Evolutionary conservation across 495 filamentous ascomycete genomes (phyloP).

Genomic region (Elasticomyces elasticus): DNA sequence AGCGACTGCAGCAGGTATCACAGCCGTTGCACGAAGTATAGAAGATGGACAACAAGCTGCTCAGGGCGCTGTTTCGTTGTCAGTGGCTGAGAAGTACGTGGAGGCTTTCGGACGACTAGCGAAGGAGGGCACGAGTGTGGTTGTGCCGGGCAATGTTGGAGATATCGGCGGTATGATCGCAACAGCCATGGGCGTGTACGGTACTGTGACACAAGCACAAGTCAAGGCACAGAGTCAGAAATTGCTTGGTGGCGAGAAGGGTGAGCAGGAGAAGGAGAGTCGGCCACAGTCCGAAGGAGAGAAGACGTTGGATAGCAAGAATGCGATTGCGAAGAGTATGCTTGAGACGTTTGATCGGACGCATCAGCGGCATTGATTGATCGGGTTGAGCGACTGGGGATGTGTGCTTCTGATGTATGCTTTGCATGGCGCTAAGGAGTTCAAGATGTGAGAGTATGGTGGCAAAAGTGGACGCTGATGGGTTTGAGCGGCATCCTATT

Average conservation of each 20-base stretch:
- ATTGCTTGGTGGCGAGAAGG: constrained; percentile 12
- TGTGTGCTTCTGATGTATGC: too few relatives aligned
- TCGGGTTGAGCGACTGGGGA: background rate
- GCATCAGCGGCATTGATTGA: constrained; percentile 20
- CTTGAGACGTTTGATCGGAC: constrained; percentile 24
- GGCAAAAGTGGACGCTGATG: too few relatives aligned
- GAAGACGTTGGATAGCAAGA: constrained; percentile 20
- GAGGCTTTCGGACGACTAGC: constrained; percentile 87
- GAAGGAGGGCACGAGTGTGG: constrained; percentile 84
- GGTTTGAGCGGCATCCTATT: background rate
- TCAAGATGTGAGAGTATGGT: background rate
- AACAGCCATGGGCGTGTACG: constrained; percentile 88
- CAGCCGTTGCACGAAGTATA: constrained; percentile 69
- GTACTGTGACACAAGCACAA: constrained; percentile 84
- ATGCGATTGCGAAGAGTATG: constrained; percentile 24
- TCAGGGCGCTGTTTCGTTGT: constrained; percentile 71
- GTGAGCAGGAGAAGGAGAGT: constrained; percentile 14
- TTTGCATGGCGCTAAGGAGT: constrained; percentile 1
- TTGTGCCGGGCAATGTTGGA: constrained; percentile 95
- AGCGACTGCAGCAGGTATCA: constrained; percentile 81
- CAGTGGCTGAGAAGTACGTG: constrained; percentile 94
- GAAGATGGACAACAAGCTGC: constrained; percentile 59
- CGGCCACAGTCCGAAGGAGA: background rate
- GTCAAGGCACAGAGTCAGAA: constrained; percentile 53
- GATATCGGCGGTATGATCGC: constrained; percentile 97